A percentile compares a stretch with the other conserved stretches of the same genome.
Evolutionary conservation across 202 grass and related monocot species (phyloP).

Genomic region (Schoenoplectus triqueter): DNA sequence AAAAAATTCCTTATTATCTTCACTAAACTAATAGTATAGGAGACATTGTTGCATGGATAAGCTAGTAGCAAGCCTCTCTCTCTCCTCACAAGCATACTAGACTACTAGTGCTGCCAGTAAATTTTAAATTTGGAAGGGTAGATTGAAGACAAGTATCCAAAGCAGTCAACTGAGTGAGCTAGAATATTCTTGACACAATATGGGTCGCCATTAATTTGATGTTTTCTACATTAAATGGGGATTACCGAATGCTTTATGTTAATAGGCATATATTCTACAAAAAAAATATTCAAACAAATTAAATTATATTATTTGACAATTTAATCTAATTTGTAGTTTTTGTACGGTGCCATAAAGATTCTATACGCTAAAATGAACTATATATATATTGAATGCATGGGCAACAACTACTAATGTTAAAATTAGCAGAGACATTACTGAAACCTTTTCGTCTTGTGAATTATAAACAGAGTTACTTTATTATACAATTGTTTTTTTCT

Average conservation of each 20-base stretch:
- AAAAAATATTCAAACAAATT: background rate
- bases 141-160: constrained; percentile 29
- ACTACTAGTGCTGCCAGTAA: background rate
- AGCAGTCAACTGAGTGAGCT: constrained; percentile 18
- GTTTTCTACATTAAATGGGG: constrained; percentile 7
- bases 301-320: background rate
- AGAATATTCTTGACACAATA: constrained; percentile 27
- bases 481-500: no score
- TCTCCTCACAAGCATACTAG: background rate
- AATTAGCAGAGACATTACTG: no score
- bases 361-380: background rate
- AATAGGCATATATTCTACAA: background rate
- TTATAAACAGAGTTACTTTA: no score
- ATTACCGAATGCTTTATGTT: background rate
- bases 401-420: no score
- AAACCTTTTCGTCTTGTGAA: no score
- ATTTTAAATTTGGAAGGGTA: constrained; percentile 9
- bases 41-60: background rate
- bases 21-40: background rate
- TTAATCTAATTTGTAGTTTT: no score
- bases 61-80: background rate
- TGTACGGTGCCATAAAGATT: background rate
- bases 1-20: background rate
- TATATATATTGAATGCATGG: no score
- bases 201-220: constrained; percentile 11